phyloP scores from a whole-genome alignment of 108 stramenopile species.

The Skeletonema grethae region DNA sequence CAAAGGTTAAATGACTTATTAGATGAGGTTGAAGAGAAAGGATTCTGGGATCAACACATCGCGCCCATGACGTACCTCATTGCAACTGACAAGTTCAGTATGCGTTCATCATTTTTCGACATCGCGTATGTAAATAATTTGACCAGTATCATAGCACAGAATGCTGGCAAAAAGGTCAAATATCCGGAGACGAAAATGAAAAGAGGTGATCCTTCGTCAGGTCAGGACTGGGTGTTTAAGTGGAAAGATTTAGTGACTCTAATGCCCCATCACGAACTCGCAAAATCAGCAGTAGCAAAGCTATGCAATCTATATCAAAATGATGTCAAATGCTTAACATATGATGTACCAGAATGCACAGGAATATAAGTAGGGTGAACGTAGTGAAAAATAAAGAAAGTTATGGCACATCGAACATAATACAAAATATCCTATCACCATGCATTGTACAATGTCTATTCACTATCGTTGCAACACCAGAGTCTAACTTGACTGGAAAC shows the following conservation, averaged over 20 bases:
- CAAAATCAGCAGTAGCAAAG: background rate
- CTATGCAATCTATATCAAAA: background rate
- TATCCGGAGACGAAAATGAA: background rate
- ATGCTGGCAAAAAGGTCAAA: background rate
- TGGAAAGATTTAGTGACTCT: background rate
- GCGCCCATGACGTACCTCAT: background rate
- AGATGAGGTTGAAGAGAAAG: background rate
- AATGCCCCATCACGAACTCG: background rate
- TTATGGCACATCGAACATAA: no score
- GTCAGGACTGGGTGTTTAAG: background rate
- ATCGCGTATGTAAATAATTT: background rate
- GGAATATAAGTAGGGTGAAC: no score
- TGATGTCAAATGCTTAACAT: background rate
- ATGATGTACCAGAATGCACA: background rate
- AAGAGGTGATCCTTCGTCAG: background rate
- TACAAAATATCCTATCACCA: no score
- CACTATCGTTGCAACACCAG: no score
- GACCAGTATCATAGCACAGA: background rate
- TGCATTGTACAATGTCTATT: no score
- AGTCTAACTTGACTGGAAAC: no score
- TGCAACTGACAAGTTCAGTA: background rate
- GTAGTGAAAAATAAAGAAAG: no score
- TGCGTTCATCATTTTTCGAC: background rate
- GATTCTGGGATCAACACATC: conserved; percentile 2
- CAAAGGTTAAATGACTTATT: background rate